Conservation (phyloP, 805 yeast species). For the Tetrapisispora arboricola region DNA sequence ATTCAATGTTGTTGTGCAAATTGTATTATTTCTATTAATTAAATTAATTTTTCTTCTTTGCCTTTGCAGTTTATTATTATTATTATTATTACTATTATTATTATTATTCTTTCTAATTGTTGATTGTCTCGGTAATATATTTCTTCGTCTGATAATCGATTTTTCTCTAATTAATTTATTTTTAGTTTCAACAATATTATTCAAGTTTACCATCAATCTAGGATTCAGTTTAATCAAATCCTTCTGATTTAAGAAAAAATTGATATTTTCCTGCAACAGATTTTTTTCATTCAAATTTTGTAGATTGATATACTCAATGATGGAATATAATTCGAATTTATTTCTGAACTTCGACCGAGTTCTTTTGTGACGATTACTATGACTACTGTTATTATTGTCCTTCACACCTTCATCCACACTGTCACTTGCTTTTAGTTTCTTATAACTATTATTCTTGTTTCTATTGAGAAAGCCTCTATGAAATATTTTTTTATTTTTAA, state of each 20-base stretch:
- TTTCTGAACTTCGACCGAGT: constrained; percentile 7
- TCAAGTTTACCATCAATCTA: constrained; percentile 6
- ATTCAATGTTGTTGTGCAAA: constrained; percentile 1
- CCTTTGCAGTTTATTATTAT: neutral
- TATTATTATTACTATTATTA: neutral
- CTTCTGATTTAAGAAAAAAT: constrained; percentile 3
- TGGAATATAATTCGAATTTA: constrained; percentile 14
- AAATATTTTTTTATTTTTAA: constrained; percentile 14
- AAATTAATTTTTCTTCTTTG: neutral
- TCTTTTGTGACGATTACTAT: neutral
- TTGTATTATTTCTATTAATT: constrained; percentile 1
- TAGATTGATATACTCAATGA: constrained; percentile 14
- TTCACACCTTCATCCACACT: too few relatives aligned
- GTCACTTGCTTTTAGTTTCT: neutral
- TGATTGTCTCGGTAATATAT: constrained; percentile 1
- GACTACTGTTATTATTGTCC: neutral
- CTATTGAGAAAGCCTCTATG: constrained; percentile 22
- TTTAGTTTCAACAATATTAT: constrained; percentile 1
- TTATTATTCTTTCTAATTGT: neutral
- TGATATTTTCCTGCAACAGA: neutral
- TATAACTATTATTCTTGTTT: constrained; percentile 2
- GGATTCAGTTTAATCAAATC: constrained; percentile 4
- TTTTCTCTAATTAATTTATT: neutral
- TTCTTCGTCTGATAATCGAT: constrained; percentile 2
- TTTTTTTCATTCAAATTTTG: constrained; percentile 3